These are phyloP conservation scores for Daldinia vernicosa DNA, from an alignment of 495 filamentous ascomycete species.

Conservation along the genomic window DNA sequence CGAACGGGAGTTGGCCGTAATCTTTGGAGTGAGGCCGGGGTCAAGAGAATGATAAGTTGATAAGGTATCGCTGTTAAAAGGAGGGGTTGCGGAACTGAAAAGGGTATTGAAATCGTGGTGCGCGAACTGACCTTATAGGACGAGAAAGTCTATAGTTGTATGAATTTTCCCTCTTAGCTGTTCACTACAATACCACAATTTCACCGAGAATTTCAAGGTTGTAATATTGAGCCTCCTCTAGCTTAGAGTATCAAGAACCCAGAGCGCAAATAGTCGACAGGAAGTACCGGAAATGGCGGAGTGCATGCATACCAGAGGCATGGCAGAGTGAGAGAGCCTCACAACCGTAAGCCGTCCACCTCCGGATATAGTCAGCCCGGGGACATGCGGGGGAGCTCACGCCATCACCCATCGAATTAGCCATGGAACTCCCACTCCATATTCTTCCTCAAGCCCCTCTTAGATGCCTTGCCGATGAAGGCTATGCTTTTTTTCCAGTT, in stretches of 20 bases:
- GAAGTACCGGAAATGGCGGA: slow-evolving; percentile 15
- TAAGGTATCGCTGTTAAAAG: not conserved
- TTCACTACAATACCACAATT: not conserved
- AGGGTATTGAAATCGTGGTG: not conserved
- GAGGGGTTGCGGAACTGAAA: not conserved
- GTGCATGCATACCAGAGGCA: slow-evolving; percentile 10
- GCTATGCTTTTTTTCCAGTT: slow-evolving; percentile 7
- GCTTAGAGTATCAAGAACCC: slow-evolving; percentile 1
- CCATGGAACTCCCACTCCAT: slow-evolving; percentile 15
- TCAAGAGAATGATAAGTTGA: not conserved
- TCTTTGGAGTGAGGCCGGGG: not conserved
- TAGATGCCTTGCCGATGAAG: not conserved
- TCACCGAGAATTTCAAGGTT: slow-evolving; percentile 28
- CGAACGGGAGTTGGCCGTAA: not conserved
- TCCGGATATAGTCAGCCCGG: slow-evolving; percentile 15
- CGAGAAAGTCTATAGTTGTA: not conserved
- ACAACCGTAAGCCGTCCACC: not conserved
- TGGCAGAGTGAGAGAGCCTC: slow-evolving; percentile 23
- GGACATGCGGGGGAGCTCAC: slow-evolving; percentile 32
- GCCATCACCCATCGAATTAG: slow-evolving; percentile 27
- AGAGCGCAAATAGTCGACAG: not conserved
- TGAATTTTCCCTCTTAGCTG: not conserved
- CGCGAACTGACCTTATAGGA: not conserved
- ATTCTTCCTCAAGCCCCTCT: slow-evolving; percentile 12
- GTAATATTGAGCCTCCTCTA: slow-evolving; percentile 11